Percentiles rank a stretch among this genome's conserved stretches.
phyloP scores from a whole-genome alignment of 1,139 yeast genomes.

The Candida sanyaensis region DNA sequence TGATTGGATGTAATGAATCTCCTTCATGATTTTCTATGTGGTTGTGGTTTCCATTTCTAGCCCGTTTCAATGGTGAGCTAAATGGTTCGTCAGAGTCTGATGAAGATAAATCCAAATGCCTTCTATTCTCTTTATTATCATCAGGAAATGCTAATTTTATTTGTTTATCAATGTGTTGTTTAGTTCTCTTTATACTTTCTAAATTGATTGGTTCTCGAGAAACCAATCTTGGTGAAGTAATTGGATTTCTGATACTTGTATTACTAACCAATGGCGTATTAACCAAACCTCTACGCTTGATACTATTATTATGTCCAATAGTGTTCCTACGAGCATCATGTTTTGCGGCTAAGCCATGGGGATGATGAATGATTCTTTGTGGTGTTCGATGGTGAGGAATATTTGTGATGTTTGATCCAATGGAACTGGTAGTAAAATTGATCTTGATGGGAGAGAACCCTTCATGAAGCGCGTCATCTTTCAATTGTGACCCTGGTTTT shows the following conservation, averaged over 20 bases:
- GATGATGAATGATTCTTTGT: constrained; percentile 31
- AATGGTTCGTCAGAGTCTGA: constrained; percentile 6
- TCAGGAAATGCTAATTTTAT: constrained; percentile 14
- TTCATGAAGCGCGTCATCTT: constrained; percentile 8
- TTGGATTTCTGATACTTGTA: constrained; percentile 24
- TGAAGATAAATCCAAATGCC: constrained; percentile 7
- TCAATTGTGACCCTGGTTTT: neutral
- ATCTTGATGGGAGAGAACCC: constrained; percentile 15
- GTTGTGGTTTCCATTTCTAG: constrained; percentile 7
- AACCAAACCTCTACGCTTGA: constrained; percentile 12
- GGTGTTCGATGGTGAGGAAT: constrained; percentile 11
- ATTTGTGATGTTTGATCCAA: constrained; percentile 1
- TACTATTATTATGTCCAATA: constrained; percentile 19
- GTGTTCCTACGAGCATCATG: constrained; percentile 31
- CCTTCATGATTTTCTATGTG: constrained; percentile 14
- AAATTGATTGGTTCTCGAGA: constrained; percentile 17
- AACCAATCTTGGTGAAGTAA: constrained; percentile 39
- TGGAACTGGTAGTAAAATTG: constrained; percentile 2
- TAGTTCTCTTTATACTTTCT: constrained; percentile 20
- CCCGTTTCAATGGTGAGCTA: constrained; percentile 16
- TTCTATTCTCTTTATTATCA: constrained; percentile 22
- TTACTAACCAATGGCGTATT: constrained; percentile 17
- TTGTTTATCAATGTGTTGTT: constrained; percentile 18
- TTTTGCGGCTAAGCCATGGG: constrained; percentile 51
- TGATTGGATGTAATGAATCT: constrained; percentile 18